These are phyloP conservation scores for Talaromyces rugulosus DNA, from an alignment of 2,329 filamentous ascomycete species.

Conservation along the genomic window DNA sequence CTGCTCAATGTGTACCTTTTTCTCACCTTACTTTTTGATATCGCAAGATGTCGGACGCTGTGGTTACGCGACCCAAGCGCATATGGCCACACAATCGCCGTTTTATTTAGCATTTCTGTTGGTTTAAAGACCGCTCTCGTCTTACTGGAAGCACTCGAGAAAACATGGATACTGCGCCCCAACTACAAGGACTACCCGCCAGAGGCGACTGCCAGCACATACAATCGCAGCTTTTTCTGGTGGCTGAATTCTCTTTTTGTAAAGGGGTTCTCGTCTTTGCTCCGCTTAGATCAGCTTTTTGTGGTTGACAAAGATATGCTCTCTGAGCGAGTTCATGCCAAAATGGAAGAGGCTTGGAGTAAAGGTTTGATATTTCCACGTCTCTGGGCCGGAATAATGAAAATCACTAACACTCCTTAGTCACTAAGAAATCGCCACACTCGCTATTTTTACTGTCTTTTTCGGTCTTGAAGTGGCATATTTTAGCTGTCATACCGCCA, in stretches of 20 bases:
- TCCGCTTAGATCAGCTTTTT: slow-evolving; percentile 40
- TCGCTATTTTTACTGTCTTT: slow-evolving; percentile 27
- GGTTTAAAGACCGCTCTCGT: slow-evolving; percentile 37
- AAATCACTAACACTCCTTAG: slow-evolving; percentile 19
- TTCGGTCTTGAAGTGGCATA: slow-evolving; percentile 28
- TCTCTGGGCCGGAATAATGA: neutral
- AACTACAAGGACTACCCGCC: slow-evolving; percentile 34
- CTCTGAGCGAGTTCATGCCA: slow-evolving; percentile 37
- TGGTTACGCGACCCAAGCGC: slow-evolving; percentile 24
- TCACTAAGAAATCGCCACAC: slow-evolving; percentile 21
- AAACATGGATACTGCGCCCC: slow-evolving; percentile 44
- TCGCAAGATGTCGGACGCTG: slow-evolving; percentile 37
- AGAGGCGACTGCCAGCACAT: slow-evolving; percentile 46
- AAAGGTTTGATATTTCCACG: slow-evolving; percentile 25
- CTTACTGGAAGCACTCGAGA: slow-evolving; percentile 39
- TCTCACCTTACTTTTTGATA: slow-evolving; percentile 38
- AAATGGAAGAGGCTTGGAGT: slow-evolving; percentile 37
- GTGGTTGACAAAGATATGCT: slow-evolving; percentile 42
- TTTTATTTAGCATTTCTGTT: slow-evolving; percentile 31
- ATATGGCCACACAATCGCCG: slow-evolving; percentile 31
- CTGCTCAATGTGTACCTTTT: slow-evolving; percentile 38
- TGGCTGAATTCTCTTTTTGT: slow-evolving; percentile 48
- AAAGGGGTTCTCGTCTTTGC: slow-evolving; percentile 38
- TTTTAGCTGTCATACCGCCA: slow-evolving; percentile 29
- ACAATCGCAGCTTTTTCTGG: slow-evolving; percentile 43